Base-by-base conservation (phyloP, 2,329 filamentous ascomycete species). In the Colletotrichum filicis region DNA sequence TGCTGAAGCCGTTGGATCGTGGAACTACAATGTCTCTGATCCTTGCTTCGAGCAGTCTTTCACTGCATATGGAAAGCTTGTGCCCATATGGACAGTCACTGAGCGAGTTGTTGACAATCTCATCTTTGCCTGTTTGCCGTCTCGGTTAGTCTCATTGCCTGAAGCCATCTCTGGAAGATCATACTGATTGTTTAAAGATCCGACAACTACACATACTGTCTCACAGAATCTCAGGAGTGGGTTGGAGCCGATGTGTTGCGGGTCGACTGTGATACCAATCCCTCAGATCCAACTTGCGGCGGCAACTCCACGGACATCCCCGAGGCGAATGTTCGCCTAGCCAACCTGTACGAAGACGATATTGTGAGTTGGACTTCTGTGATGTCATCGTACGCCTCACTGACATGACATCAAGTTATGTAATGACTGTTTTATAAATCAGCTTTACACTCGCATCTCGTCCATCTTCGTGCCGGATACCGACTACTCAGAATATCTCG, bases 291-390 rank as follows among this genome's bases (percentile, higher is more conserved):
- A 4, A 61, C 58, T 32, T 61, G 58, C 35, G 58, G 58, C 22
- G 58, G 58, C 12, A 61, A 61, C 37, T 61, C 58, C 22, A 61
- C 58, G 11, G 58, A 49, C 22, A 61, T 61, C 24, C 58, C 58
- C 26, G 58, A 61, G 58, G 58, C n/a, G 14, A 61, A 61, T 14
- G 16, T 61, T 37, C 58, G 58, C 19, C 35, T 61, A n/a, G 58
- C 35, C n/a, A 61, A 61, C 22, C 58, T 61, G 19, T 61, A 61
- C 26, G 58, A 61, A 61, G 58, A 61, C 58, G 35, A 61, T 22
- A 26, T 61, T 49, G 42, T 49, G 19, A 49, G 42, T 22, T n/a
- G 19, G 3, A n/a, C 42, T n/a, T n/a, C 19, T 5, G 7, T 49
- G 19, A n/a, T 2, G 19, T 22, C 42, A 11, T 22, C 7, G 32